Base-by-base conservation (phyloP, 2,329 filamentous ascomycete genomes). In the Aspergillus sp. region DNA sequence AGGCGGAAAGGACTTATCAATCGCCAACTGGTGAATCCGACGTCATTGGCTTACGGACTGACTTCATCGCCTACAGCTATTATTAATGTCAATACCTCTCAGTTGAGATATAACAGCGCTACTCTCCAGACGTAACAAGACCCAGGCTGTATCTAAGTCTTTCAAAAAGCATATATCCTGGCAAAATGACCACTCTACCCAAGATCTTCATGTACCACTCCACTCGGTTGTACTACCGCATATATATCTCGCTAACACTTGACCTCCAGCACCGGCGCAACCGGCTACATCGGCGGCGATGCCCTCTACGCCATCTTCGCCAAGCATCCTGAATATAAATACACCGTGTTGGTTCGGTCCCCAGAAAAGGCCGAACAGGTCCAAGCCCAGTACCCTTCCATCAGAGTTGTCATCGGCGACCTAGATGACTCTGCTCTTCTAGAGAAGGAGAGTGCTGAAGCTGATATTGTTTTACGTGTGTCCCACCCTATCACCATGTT, bases 381-480 rank as follows among this genome's bases (percentile, higher is more conserved):
- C 8, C 72, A 70, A 5, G 65, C 66, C 19, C 62, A 68, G 23
- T 86, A 81, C 60, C 75, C 84, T 3, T 79, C 76, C 5, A 71
- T 83, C 54, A 76, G 76, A 13, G 74, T 85, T n/a, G 81, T 85
- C 1, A 80, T 84, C 58, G 84, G 84, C 25, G 76, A 78, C 51
- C 75, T 84, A 3, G 61, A 63, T 8, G 54, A 55, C 19, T 49
- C 56, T 1, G 41, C 30, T 1, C 45, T 52, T 0, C 8, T 62
- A 0, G 52, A 39, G 30, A 55, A 50, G 21, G 60, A 62, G n/a
- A 57, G 55, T 21, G 60, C 60, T 0, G 75, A 76, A 53, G 81
- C 82, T 3, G 80, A 85, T 69, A 79, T 86, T 52, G 82, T 86
- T 3, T 68, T 83, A 64, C 76, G 76, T 79, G 66, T 53, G 71